Evolutionary conservation across 345 rosid species (phyloP), one percentile per base, ranked within the genome.

Genomic region (Nephelium lappaceum): DNA sequence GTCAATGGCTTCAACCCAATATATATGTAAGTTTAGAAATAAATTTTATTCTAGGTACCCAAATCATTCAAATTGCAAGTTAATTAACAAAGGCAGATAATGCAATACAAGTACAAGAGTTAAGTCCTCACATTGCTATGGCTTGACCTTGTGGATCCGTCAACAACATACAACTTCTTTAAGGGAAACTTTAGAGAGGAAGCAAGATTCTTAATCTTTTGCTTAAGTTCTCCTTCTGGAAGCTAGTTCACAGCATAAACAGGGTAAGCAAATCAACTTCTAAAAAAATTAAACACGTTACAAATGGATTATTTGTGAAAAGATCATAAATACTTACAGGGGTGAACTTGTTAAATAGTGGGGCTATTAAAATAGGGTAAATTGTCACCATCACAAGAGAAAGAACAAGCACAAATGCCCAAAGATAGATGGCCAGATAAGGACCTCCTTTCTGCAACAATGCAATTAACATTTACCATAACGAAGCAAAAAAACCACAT

Each of bases 91-190:
- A 21, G 64, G 27, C 24, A 1, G 69, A 66, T 66, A 66, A 36
- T 27, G 19, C 39, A 27, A 6, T 53, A 36, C 36, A 31, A 16
- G n/a, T n/a, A 57, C 65, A 11, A 53, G 24, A 77, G 67, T 62
- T 19, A 53, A 71, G 76, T 79, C 69, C 98, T 91, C 86, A 97
- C 99, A 92, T 97, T 97, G 93, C 99, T 94, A 79, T 97, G 99
- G 89, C 97, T 94, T 84, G 98, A 94, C 83, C 99, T 97, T 82
- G 99, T 97, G 73, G 99, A 97, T 83, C 99, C 98, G 87, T 97
- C 99, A 1, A 97, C 98, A 70, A 94, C 98, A 78, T 92, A 97
- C 86, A 97, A 87, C 86, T 97, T 97, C 88, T 91, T 97, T 67
- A 94, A 81, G 80, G 99, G 99, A 87, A 97, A 97, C 43, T 81